Evolutionary conservation across 1,284 basidiomycete species (phyloP), one percentile per base, ranked within the genome.

Genomic region (Pisolithus thermaeus): DNA sequence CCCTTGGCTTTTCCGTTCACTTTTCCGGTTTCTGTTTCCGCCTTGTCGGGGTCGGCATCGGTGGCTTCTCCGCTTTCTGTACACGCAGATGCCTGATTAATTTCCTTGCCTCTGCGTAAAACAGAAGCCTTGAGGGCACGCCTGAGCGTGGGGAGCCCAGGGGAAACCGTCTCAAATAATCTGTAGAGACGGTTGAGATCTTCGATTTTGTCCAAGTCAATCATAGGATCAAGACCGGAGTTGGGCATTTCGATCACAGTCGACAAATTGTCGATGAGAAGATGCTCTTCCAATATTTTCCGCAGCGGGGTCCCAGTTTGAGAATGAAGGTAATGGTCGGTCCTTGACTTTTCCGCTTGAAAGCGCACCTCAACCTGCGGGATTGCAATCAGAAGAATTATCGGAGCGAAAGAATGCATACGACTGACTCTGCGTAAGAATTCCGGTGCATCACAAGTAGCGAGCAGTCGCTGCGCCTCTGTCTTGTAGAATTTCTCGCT

Each of bases 201-300:
- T 7, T 84, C 80, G 16, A 81, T 70, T 61, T 87, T 88, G 64
- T 92, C 83, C 18, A 80, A 70, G 63, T 98, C 92, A 46, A 99
- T 79, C 91, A 99, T 92, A 11, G 75, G 73, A 56, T 93, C 85
- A 41, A 99, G 72, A 2, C 97, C 97, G 2, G 93, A 92, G 52
- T 87, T 84, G 0, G 84, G 79, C 80, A 92, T 92, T 40, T 77
- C 75, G 56, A 98, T 81, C 51, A 98, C 79, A 5, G 79, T 75
- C 18, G 75, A 64, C 7, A 98, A 73, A 67, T 98, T 92, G 8
- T 86, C 77, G 0, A 85, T 81, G 43, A 99, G 75, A 36, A 99
- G 81, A 51, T 85, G 73, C 42, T 83, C 74, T 65, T 96, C 84
- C 14, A 98, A 78, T 47, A 97, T 87, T 39, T 79, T 74, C 46